Evolutionary conservation across 1,139 yeast species (phyloP), one percentile per base, ranked within the genome.

Genomic region (Kurtzmaniella quercitrusa): DNA sequence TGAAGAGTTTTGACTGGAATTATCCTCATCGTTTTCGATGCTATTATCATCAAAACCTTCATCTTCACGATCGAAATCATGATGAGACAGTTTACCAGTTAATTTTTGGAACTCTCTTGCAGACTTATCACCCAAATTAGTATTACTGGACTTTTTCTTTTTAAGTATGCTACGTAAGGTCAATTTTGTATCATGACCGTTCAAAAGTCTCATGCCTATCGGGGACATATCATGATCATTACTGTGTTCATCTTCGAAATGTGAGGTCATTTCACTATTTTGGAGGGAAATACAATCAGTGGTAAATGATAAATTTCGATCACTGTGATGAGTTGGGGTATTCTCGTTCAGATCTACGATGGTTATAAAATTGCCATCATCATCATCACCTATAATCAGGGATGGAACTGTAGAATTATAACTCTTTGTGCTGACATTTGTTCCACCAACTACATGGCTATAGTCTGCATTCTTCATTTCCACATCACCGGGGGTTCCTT

Each of bases 231-330:
- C 18, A 5, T 30, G 34, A 14, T 30, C 18, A 18, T 34, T n/a
- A 20, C 20, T 18, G 21, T 19, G 23, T n/a, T 50, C 56, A 5
- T 40, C 38, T 8, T 52, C 59, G 33, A 51, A 43, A 36, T 55
- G 59, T 14, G 61, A 55, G 3, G 74, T 68, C 74, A 68, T 66
- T 42, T 68, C 75, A 49, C 70, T 63, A 49, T 67, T 66, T 51
- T 59, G 71, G 37, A 69, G 57, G 19, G 70, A 63, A 15, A 69
- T 62, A 41, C 74, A 68, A 42, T 68, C 73, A 20, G 73, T 54
- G 22, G 66, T 64, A 54, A 65, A 65, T 12, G 67, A 58, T 11
- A 60, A 55, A 49, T 64, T 64, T 32, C 63, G 48, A 23, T 52
- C 60, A 43, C 38, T 38, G 33, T 35, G 39, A 33, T 38, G 46